phyloP scores from a whole-genome alignment of 768 basidiomycete species.

The Leccinum arenicola region DNA sequence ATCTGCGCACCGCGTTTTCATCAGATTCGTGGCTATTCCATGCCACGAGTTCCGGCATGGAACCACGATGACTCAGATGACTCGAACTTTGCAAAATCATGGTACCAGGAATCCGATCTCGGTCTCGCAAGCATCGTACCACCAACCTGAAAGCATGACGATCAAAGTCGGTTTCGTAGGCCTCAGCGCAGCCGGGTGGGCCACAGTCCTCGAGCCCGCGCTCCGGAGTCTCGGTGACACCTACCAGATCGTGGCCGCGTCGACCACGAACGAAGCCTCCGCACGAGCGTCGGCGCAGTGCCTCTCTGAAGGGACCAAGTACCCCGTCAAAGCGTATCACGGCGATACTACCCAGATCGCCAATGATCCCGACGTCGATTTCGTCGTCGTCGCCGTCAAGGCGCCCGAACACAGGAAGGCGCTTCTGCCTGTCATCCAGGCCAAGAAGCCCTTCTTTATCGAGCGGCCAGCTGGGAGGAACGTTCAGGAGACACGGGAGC shows the following conservation, averaged over 20 bases:
- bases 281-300: slow-evolving; percentile 6
- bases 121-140: not conserved
- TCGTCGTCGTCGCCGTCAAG: slow-evolving; percentile 12
- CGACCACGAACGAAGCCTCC: slow-evolving; percentile 9
- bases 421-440: slow-evolving; percentile 11
- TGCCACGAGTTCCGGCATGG: not conserved
- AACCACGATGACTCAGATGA: not conserved
- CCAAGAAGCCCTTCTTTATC: slow-evolving; percentile 13
- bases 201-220: slow-evolving; percentile 5
- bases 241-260: slow-evolving; percentile 12
- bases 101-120: not conserved
- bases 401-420: slow-evolving; percentile 8
- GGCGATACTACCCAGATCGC: slow-evolving; percentile 14
- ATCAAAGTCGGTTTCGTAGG: slow-evolving; percentile 11
- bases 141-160: not conserved
- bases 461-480: slow-evolving; percentile 14
- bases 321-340: slow-evolving; percentile 10
- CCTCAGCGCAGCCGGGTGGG: slow-evolving; percentile 8
- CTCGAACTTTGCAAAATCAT: not conserved
- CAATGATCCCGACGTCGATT: slow-evolving; percentile 13
- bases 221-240: slow-evolving; percentile 9
- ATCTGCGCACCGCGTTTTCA: not conserved
- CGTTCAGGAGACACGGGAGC: slow-evolving; percentile 6
- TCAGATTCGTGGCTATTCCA: not conserved
- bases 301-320: slow-evolving; percentile 1